Evolutionary conservation across 2,329 filamentous ascomycete species (phyloP).

Genomic region (Davidsoniella australis): DNA sequence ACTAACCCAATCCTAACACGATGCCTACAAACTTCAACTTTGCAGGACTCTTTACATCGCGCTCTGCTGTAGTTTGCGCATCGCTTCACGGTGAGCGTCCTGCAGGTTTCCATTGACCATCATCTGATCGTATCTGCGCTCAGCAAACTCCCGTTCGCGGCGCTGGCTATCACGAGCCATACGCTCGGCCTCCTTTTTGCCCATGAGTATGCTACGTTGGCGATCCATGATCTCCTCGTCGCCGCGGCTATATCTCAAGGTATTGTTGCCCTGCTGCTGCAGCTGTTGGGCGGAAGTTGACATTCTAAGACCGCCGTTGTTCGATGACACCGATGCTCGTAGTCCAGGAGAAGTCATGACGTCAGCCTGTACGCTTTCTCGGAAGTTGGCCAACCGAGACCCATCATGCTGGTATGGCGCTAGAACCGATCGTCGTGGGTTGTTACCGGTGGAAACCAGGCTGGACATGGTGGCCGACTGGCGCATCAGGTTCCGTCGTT

Average conservation of each 20-base stretch:
- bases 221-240: constrained; percentile 30
- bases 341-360: constrained; percentile 23
- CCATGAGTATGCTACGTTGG: constrained; percentile 38
- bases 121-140: constrained; percentile 50
- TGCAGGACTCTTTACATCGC: background rate
- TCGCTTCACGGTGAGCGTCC: constrained; percentile 59
- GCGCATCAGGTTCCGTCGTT: constrained; percentile 45
- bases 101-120: constrained; percentile 64
- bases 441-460: constrained; percentile 32
- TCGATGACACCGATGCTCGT: background rate
- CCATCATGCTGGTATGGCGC: constrained; percentile 34
- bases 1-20: too few species aligned
- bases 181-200: constrained; percentile 45
- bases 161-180: constrained; percentile 41
- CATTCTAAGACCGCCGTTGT: background rate
- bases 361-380: constrained; percentile 46
- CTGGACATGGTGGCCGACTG: constrained; percentile 27
- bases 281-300: background rate
- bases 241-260: constrained; percentile 19
- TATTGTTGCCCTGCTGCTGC: background rate
- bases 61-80: constrained; percentile 55
- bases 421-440: constrained; percentile 28
- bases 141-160: constrained; percentile 37
- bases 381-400: constrained; percentile 47
- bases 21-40: too few species aligned